Evolutionary conservation across 345 rosid genomes (phyloP).

Genomic region (Litchi chinensis): DNA sequence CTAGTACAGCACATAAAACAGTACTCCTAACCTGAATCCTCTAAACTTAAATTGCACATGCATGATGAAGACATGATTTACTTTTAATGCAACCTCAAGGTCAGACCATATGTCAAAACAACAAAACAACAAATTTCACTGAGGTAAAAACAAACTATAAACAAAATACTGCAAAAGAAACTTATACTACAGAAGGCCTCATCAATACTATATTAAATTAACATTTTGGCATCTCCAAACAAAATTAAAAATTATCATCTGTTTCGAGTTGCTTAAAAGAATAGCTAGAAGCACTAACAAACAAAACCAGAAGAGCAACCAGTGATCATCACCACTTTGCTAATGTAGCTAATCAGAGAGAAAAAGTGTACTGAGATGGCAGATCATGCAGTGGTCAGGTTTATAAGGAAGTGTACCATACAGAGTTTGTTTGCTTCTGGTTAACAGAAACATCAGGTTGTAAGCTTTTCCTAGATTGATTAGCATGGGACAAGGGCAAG

Average conservation of each 20-base stretch:
- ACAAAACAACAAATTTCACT: background rate
- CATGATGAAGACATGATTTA: background rate
- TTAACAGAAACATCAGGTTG: constrained; percentile 19
- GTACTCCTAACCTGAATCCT: background rate
- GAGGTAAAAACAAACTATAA: background rate
- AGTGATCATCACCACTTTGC: constrained; percentile 13
- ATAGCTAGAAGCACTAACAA: background rate
- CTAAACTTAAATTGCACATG: background rate
- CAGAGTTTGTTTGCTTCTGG: constrained; percentile 16
- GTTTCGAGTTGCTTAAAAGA: constrained; percentile 6
- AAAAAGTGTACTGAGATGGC: background rate
- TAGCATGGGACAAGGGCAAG: constrained; percentile 33
- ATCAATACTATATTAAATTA: background rate
- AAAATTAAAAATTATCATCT: constrained; percentile 3
- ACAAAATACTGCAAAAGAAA: background rate
- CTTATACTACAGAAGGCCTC: background rate
- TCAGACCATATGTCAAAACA: background rate
- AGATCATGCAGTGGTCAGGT: background rate
- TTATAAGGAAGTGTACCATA: constrained; percentile 11
- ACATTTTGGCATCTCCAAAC: background rate
- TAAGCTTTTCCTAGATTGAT: constrained; percentile 25
- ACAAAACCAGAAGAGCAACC: background rate
- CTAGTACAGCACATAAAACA: background rate
- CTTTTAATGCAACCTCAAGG: background rate
- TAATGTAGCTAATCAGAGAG: background rate